Conservation (phyloP, 306 rosid genomes). For the Macrotyloma uniflorum region DNA sequence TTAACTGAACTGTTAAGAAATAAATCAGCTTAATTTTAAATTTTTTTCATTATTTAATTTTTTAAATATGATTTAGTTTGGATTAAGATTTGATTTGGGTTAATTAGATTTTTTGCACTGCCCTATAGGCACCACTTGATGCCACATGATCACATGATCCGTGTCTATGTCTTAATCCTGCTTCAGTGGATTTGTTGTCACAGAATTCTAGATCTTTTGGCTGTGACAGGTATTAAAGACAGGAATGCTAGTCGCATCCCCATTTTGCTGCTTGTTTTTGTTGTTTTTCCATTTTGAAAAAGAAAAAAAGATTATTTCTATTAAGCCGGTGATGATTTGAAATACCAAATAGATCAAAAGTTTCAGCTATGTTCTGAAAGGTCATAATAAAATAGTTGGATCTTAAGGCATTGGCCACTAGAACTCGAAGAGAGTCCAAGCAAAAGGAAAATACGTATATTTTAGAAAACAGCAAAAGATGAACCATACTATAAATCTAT, state of each 20-base stretch:
- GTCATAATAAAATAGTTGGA: constrained; percentile 7
- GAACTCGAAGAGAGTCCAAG: constrained; percentile 13
- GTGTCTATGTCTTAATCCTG: not conserved
- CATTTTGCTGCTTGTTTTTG: not conserved
- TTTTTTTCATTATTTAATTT: not conserved
- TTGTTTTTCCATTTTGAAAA: not conserved
- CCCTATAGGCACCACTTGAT: not conserved
- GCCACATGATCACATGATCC: not conserved
- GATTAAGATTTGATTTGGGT: not conserved
- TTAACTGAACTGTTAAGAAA: not conserved
- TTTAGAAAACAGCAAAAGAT: not conserved
- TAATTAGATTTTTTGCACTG: not conserved
- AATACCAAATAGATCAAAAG: not conserved
- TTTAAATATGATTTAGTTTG: not conserved
- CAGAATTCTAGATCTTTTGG: not conserved
- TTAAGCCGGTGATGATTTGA: not conserved
- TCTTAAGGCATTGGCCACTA: not conserved
- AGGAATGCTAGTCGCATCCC: not conserved
- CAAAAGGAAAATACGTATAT: not conserved
- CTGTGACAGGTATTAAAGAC: not conserved
- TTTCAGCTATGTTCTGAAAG: not conserved
- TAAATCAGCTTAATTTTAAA: not conserved
- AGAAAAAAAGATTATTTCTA: not conserved
- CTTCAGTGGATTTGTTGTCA: not conserved
- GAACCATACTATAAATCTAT: not conserved